Percentiles rank a stretch among this genome's conserved stretches.
Conservation (phyloP, 129 eudicot species). For the Escallonia herrerae region DNA sequence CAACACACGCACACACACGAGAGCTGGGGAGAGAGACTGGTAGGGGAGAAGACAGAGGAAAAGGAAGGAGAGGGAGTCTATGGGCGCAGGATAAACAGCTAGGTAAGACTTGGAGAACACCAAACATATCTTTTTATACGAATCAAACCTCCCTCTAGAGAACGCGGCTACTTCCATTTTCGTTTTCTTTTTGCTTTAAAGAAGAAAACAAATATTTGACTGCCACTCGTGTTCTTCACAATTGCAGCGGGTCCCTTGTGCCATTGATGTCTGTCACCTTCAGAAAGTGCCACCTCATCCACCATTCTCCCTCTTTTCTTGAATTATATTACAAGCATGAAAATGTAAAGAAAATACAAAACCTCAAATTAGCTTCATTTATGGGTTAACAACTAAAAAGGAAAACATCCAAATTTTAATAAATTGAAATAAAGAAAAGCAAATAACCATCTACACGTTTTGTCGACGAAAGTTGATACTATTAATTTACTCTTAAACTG, state of each 20-base stretch:
- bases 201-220: not conserved
- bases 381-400: not conserved
- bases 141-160: not conserved
- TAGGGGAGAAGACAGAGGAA: not conserved
- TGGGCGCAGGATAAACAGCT: not conserved
- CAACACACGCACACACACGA: not conserved
- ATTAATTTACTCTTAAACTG: constrained; percentile 8
- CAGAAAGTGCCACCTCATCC: constrained; percentile 11
- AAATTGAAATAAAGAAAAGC: not conserved
- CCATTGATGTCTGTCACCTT: not conserved
- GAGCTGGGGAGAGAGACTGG: too few species aligned
- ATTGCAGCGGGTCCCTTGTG: constrained; percentile 2
- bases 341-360: not conserved
- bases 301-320: constrained; percentile 2
- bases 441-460: not conserved
- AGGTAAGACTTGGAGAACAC: not conserved
- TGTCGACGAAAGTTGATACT: not conserved
- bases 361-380: too few species aligned
- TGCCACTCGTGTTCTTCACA: not conserved
- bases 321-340: constrained; percentile 13
- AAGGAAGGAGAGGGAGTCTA: not conserved
- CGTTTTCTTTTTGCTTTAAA: not conserved
- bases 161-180: not conserved
- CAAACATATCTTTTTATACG: not conserved
- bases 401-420: not conserved